Conservation (phyloP, 179 eudicot genomes). For the Carnegiea gigantea region DNA sequence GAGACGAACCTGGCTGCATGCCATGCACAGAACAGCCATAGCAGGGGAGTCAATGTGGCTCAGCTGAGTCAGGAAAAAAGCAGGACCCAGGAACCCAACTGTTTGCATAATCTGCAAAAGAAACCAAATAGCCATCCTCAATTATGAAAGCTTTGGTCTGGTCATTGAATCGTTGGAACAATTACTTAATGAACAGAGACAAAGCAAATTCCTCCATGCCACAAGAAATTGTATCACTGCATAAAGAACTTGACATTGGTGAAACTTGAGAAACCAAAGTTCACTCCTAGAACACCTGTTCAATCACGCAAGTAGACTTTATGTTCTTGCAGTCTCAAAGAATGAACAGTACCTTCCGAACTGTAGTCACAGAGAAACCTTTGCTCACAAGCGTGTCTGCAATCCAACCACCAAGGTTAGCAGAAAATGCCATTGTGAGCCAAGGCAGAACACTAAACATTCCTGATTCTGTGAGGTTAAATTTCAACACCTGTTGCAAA, state of each 20-base stretch:
- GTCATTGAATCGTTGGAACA: background rate
- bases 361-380: constrained; percentile 80
- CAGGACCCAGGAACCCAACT: constrained; percentile 95
- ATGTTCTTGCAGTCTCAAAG: background rate
- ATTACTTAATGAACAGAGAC: background rate
- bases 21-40: constrained; percentile 96
- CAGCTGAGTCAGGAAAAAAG: constrained; percentile 92
- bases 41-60: constrained; percentile 90
- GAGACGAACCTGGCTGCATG: constrained; percentile 84
- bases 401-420: constrained; percentile 99
- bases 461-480: constrained; percentile 91
- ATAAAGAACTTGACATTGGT: background rate
- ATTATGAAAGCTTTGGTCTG: background rate
- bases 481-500: constrained; percentile 73
- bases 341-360: constrained; percentile 71
- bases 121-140: background rate
- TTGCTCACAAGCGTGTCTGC: constrained; percentile 91
- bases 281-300: background rate
- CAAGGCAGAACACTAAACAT: constrained; percentile 84
- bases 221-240: background rate
- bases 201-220: background rate
- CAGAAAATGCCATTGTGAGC: constrained; percentile 98
- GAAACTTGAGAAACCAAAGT: background rate
- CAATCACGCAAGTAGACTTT: background rate
- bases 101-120: constrained; percentile 75